Evolutionary conservation across 345 rosid species (phyloP), one percentile per base, ranked within the genome.

Genomic region (Moricandia moricandioides): DNA sequence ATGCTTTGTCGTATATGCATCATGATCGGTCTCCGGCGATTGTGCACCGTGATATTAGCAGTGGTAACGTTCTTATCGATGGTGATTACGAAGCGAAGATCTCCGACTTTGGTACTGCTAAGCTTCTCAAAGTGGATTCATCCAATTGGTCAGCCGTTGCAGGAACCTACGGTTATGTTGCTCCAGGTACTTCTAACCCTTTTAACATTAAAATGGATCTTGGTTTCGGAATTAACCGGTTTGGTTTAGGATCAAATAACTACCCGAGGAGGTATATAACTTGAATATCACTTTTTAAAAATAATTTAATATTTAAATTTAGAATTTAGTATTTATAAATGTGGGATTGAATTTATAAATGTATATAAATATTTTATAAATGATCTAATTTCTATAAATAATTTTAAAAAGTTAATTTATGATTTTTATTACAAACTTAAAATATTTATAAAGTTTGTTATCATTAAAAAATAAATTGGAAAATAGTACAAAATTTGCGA

Each of bases 131-230:
- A 33, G 65, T 65, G 62, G 84, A 81, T 64, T 71, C 80, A 30
- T 73, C 80, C 3, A 64, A 78, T 77, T 76, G 81, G 82, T 80
- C 85, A 35, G 72, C 68, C 26, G 81, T 79, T 62, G 87, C 80
- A n/a, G 85, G 85, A 13, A 80, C 87, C 4, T 84, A 78, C 66
- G 87, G 87, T 10, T 82, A 84, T 17, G 84, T 82, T 18, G 87
- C 87, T 62, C 87, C 87, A 80, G 87, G 87, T 84, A 6, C 4
- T 31, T 31, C 10, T 47, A 11, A 33, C 67, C 60, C 18, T 7
- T 7, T 29, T 1, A 43, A 6, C 9, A 64, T 3, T 31, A 52
- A 7, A 13, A 17, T 73, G 43, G 62, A 65, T 74, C 16, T 57
- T 39, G 21, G 57, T 40, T 29, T 65, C 21, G 26, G 12, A 13